Base-by-base conservation (phyloP, 257 asterid species). In the Gentiana macrophylla region DNA sequence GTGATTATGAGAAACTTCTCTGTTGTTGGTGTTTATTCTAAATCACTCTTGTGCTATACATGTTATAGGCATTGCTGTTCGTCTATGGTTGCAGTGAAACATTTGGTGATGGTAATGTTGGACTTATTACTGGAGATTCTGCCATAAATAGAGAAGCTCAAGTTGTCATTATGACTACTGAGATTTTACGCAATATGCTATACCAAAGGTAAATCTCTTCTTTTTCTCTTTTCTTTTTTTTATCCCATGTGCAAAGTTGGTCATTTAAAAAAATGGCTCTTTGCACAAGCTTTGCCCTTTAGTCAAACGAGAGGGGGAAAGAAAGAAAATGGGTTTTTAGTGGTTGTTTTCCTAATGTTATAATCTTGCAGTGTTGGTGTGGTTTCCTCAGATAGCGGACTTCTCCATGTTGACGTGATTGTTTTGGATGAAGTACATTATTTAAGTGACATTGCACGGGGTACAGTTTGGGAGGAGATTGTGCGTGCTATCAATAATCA, bases 391-490 rank as follows among this genome's bases (percentile, higher is more conserved):
- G 97, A 80, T 70, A 84, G 88, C 64, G 86, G 84, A 72, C 84
- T 91, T 62, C 80, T 85, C 60, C 87, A 84, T 59, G 98, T 85
- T 69, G 98, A 87, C 60, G 98, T 79, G 76, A 92, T 92, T 83
- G 93, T 92, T 71, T 75, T 92, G 80, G 98, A 92, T 74, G 98
- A 92, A 88, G 98, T 92, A 67, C 98, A 92, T 77, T 92, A 92
- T 77, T 74, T 92, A 72, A 87, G 97, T 58, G 98, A 92, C 81
- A 80, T 88, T 65, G 88, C 94, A 59, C 84, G 98, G 72, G 98
- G 98, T 71, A 92, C 98, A 37, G 98, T 92, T 59, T 92, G 98
- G 98, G 98, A 92, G 72, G 98, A 92, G 78, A 92, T 88, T 68
- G 98, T 91, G 76, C 62, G 98, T 88, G 59, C 61, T 63, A 76